Evolutionary conservation across 352 stramenopile genomes (phyloP).

Genomic region (Pythium sukuiense): DNA sequence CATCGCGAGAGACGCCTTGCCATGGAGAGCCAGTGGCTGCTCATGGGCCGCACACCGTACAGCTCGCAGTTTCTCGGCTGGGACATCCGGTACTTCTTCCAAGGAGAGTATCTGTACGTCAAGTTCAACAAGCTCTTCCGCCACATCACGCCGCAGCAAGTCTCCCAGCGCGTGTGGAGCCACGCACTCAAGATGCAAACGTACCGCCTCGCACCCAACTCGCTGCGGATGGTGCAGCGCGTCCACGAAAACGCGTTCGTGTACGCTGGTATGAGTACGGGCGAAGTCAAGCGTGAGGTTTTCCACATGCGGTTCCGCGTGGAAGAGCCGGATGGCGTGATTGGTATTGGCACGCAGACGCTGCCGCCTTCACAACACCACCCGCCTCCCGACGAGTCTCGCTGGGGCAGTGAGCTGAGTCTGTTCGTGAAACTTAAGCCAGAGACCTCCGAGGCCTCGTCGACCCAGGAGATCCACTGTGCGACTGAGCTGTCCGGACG

Average conservation of each 20-base stretch:
- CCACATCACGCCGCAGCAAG: constrained; percentile 27
- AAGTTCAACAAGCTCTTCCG: constrained; percentile 49
- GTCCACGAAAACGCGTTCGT: constrained; percentile 62
- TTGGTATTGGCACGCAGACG: constrained; percentile 41
- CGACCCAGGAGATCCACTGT: constrained; percentile 32
- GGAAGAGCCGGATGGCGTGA: constrained; percentile 42
- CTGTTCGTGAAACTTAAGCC: constrained; percentile 49
- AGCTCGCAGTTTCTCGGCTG: constrained; percentile 47
- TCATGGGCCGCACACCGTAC: constrained; percentile 12
- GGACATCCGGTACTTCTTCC: constrained; percentile 41
- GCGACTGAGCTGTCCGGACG: constrained; percentile 38
- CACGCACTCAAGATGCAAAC: constrained; percentile 47
- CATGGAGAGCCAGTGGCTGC: constrained; percentile 40
- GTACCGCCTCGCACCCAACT: constrained; percentile 36
- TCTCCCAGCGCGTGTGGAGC: constrained; percentile 37
- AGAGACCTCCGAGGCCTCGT: constrained; percentile 1
- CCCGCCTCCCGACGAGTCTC: constrained; percentile 10
- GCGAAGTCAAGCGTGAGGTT: constrained; percentile 25
- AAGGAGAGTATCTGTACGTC: constrained; percentile 37
- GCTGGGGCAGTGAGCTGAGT: constrained; percentile 41
- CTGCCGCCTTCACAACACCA: constrained; percentile 20
- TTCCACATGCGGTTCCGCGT: constrained; percentile 52
- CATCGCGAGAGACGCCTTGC: constrained; percentile 31
- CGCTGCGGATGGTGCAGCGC: constrained; percentile 36
- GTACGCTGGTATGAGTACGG: constrained; percentile 22